phyloP scores from a whole-genome alignment of 2,329 filamentous ascomycete genomes.

The Nectriaceae sp. region DNA sequence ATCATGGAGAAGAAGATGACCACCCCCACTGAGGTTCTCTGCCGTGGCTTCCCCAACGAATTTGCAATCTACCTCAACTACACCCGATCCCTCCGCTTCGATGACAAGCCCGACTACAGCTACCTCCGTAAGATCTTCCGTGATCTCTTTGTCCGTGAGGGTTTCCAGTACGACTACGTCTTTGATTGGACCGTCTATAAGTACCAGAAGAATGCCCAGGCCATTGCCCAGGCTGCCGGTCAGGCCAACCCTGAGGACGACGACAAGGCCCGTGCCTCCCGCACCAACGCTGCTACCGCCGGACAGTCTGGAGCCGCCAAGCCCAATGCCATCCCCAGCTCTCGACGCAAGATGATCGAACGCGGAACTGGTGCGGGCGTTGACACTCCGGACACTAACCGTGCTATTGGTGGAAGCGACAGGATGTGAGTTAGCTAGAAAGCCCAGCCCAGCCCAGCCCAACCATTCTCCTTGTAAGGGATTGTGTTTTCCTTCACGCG shows the following conservation, averaged over 20 bases:
- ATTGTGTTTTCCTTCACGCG: conserved; percentile 75
- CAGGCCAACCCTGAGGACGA: conserved; percentile 69
- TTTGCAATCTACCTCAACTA: conserved; percentile 99
- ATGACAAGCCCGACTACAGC: conserved; percentile 99
- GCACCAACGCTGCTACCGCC: conserved; percentile 65
- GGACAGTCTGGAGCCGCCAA: conserved; percentile 66
- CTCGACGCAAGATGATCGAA: conserved; percentile 83
- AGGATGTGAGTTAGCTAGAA: conserved; percentile 88
- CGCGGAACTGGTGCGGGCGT: conserved; percentile 58
- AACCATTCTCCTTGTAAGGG: conserved; percentile 79
- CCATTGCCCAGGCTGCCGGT: conserved; percentile 80
- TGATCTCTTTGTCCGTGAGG: conserved; percentile 96
- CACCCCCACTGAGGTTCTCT: conserved; percentile 95
- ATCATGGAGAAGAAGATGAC: conserved; percentile 99
- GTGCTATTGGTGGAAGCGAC: conserved; percentile 78
- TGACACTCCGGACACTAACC: conserved; percentile 72
- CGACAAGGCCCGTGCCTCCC: conserved; percentile 72
- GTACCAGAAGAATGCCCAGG: conserved; percentile 98
- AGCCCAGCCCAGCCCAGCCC: conserved; percentile 45
- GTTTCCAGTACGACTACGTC: conserved; percentile 99
- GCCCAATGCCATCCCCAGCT: conserved; percentile 73
- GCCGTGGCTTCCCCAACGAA: conserved; percentile 98
- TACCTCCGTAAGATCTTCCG: conserved; percentile 99
- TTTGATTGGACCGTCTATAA: conserved; percentile 99
- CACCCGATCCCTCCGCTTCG: conserved; percentile 96